Base-by-base conservation (phyloP, 805 yeast genomes). In the Kodamaea hsintzibuensis region DNA sequence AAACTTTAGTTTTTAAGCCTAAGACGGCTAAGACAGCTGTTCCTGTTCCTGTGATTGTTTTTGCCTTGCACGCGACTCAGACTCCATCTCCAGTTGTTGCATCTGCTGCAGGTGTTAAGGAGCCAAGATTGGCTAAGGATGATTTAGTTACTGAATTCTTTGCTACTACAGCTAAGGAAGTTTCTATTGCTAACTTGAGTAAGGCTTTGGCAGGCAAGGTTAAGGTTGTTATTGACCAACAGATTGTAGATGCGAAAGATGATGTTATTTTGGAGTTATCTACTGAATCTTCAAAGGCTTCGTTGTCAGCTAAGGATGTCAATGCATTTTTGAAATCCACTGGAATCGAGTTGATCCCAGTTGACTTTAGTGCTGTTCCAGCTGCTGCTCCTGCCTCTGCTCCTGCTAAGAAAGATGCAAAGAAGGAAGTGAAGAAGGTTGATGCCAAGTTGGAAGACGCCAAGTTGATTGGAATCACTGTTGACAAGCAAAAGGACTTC, bases 381-480 rank as follows among this genome's bases (percentile, higher is more conserved):
- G 74, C 67, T 25, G 52, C 60, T 42, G 65, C 69, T 39, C 60
- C 69, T 38, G 67, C 64, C 2, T 66, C 69, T 35, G 51, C 60
- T 6, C 50, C 55, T 2, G 54, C 59, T 38, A 53, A 54, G 40
- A 62, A 60, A 22, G 37, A 54, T 22, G 56, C 72, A 42, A 65
- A 60, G 56, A 73, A 66, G 45, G 67, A 72, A 60, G 66, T 67
- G 58, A 77, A 73, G 50, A 76, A 76, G 57, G 70, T 64, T 47
- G 72, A 72, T 13, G 88, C 89, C 50, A 82, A 82, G 59, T 71
- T 87, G 62, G 91, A 85, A 55, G 96, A 89, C 67, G 95, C 96
- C 49, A 91, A 93, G 66, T 77, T 92, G 65, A 89, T 95, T 62
- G 99, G 99, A 73, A 93, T 95, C 70, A 95, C 98, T 46, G 96